phyloP scores from a whole-genome alignment of 768 basidiomycete species.

The Leucogyrophana mollusca region DNA sequence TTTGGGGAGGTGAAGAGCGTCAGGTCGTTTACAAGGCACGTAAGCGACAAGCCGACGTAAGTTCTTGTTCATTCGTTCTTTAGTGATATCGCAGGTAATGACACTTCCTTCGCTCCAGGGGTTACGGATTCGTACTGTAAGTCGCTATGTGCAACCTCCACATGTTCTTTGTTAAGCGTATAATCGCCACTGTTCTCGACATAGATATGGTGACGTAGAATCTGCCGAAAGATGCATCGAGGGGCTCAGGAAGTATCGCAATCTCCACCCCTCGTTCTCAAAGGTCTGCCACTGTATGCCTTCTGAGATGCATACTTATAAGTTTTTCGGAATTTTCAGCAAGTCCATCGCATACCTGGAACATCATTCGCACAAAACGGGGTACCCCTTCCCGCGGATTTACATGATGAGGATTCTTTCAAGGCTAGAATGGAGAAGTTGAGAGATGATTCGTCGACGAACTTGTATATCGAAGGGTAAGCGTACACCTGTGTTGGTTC shows the following conservation, averaged over 20 bases:
- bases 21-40: constrained; percentile 80
- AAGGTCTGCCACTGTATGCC: constrained; percentile 48
- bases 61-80: constrained; percentile 24
- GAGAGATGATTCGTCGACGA: constrained; percentile 64
- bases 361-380: constrained; percentile 53
- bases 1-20: constrained; percentile 78
- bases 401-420: constrained; percentile 46
- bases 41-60: constrained; percentile 64
- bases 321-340: constrained; percentile 29
- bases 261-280: constrained; percentile 84
- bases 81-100: constrained; percentile 3
- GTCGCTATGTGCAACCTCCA: constrained; percentile 20
- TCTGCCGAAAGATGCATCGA: constrained; percentile 76
- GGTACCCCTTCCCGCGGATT: constrained; percentile 19
- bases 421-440: constrained; percentile 79
- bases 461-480: constrained; percentile 79
- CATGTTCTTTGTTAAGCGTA: no score
- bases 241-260: constrained; percentile 65
- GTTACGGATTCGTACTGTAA: constrained; percentile 79
- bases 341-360: constrained; percentile 82
- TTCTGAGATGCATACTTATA: not conserved
- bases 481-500: constrained; percentile 11
- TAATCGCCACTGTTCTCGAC: no score
- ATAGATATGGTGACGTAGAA: constrained; percentile 69
- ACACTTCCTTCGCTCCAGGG: constrained; percentile 38